Evolutionary conservation across 2,329 filamentous ascomycete genomes (phyloP).

Genomic region (Fusarium mundagurra): DNA sequence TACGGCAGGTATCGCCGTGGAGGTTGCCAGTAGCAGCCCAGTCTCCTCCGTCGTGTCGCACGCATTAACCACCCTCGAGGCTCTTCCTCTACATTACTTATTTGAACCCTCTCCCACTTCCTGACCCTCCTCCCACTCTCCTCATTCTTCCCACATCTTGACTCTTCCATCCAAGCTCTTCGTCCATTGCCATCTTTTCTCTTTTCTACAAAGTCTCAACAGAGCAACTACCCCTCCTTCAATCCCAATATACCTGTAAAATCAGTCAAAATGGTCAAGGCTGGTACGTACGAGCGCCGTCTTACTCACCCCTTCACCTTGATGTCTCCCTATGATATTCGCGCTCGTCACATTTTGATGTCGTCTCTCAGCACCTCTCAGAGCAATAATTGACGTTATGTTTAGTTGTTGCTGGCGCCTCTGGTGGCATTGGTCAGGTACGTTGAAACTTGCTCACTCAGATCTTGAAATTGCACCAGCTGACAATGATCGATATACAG

Average conservation of each 20-base stretch:
- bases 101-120: constrained; percentile 38
- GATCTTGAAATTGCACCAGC: constrained; percentile 17
- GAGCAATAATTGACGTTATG: constrained; percentile 15
- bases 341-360: not conserved
- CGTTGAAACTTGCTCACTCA: constrained; percentile 40
- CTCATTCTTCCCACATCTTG: constrained; percentile 13
- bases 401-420: constrained; percentile 87
- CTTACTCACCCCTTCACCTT: constrained; percentile 37
- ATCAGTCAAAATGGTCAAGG: constrained; percentile 66
- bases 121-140: constrained; percentile 6
- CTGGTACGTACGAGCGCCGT: constrained; percentile 57
- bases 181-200: constrained; percentile 5
- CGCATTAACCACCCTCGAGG: constrained; percentile 27
- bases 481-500: constrained; percentile 56
- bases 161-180: constrained; percentile 11
- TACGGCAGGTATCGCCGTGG: constrained; percentile 26
- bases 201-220: constrained; percentile 1
- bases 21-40: constrained; percentile 16
- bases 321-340: not conserved
- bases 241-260: constrained; percentile 19
- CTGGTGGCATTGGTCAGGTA: constrained; percentile 98
- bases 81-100: constrained; percentile 32
- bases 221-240: not conserved
- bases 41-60: constrained; percentile 16
- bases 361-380: not conserved